Percentiles rank a stretch among this genome's conserved stretches.
These are phyloP conservation scores for Morella rubra DNA, from an alignment of 306 rosid genomes.

Conservation along the genomic window DNA sequence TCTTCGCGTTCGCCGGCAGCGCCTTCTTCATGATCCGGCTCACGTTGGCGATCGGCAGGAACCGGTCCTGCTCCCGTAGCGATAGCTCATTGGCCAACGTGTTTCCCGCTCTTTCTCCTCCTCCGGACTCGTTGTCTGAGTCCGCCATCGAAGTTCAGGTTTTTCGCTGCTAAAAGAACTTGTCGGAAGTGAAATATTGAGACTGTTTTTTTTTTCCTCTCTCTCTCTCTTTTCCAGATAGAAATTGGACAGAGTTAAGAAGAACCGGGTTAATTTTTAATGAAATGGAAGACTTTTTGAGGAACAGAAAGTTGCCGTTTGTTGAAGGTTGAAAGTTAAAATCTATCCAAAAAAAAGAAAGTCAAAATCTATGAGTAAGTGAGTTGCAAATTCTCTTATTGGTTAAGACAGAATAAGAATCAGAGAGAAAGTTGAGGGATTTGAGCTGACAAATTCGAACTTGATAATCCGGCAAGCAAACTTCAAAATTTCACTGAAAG, in stretches of 20 bases:
- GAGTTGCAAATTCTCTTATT: background rate
- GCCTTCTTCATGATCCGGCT: constrained; percentile 94
- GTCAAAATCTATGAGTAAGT: background rate
- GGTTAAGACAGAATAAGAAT: background rate
- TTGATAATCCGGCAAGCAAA: background rate
- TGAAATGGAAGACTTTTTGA: background rate
- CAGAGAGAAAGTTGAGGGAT: background rate
- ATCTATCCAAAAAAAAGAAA: background rate
- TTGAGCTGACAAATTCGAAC: background rate
- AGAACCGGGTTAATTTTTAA: too few relatives aligned
- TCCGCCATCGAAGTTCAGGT: constrained; percentile 56
- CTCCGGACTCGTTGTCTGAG: constrained; percentile 87
- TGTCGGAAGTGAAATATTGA: background rate
- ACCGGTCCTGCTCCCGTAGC: constrained; percentile 78
- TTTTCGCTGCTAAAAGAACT: background rate
- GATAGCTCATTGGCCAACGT: constrained; percentile 48
- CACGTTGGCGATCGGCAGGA: constrained; percentile 83
- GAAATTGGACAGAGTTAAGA: background rate
- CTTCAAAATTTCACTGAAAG: background rate
- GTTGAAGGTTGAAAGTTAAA: background rate
- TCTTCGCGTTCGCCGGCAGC: constrained; percentile 85
- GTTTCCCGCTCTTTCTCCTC: constrained; percentile 38
- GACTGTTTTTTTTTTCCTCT: background rate
- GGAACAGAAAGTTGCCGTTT: background rate
- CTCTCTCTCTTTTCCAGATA: background rate